phyloP scores from a whole-genome alignment of 2,329 filamentous ascomycete genomes.

The Boeremia lycopersici region DNA sequence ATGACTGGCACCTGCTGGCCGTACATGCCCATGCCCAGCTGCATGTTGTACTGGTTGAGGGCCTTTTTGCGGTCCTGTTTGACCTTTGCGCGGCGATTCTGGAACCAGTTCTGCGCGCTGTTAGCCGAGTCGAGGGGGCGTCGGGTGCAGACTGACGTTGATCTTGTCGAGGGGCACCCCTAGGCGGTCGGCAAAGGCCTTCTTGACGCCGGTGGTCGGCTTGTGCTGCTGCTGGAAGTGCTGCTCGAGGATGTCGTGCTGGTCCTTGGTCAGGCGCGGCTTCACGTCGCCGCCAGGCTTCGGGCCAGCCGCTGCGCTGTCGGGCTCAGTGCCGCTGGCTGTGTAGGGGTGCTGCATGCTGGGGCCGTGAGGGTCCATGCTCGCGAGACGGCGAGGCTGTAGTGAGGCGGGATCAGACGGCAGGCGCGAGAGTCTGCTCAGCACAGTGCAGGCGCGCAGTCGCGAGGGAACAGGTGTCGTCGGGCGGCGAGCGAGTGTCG shows the following conservation, averaged over 20 bases:
- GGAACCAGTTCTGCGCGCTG: conserved; percentile 57
- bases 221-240: conserved; percentile 57
- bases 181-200: conserved; percentile 55
- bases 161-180: conserved; percentile 60
- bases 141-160: conserved; percentile 52
- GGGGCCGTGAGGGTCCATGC: conserved; percentile 35
- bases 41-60: conserved; percentile 46
- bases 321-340: conserved; percentile 19
- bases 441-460: conserved; percentile 9
- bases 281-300: conserved; percentile 53
- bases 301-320: conserved; percentile 26
- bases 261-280: conserved; percentile 59
- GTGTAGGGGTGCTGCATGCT: conserved; percentile 31
- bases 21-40: conserved; percentile 33
- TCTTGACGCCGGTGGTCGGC: conserved; percentile 58
- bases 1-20: conserved; percentile 31
- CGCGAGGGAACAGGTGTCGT: conserved; percentile 18
- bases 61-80: conserved; percentile 60
- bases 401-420: conserved; percentile 19
- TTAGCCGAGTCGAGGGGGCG: conserved; percentile 34
- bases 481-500: not conserved
- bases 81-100: conserved; percentile 59
- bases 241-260: conserved; percentile 58
- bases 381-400: conserved; percentile 28
- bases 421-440: conserved; percentile 9